Percentiles rank a stretch among this genome's conserved stretches.
These are phyloP conservation scores for Eustoma russellianum DNA, from an alignment of 257 asterid genomes.

Conservation along the genomic window DNA sequence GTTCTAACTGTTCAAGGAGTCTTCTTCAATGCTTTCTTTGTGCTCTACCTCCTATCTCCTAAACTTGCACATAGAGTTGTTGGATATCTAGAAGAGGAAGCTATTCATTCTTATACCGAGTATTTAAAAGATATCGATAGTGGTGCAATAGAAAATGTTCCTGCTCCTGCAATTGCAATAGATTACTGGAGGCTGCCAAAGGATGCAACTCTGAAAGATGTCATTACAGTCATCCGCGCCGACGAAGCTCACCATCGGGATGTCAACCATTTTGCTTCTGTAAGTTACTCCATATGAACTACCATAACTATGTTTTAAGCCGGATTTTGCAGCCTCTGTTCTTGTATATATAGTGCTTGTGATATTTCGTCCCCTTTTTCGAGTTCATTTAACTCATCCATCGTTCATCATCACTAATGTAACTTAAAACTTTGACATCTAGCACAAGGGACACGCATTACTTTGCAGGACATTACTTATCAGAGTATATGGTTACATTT, in stretches of 20 bases:
- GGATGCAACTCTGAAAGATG: constrained; percentile 71
- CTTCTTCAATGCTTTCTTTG: constrained; percentile 80
- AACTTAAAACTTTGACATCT: no score
- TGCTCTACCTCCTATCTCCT: constrained; percentile 60
- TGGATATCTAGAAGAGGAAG: constrained; percentile 96
- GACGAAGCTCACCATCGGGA: constrained; percentile 98
- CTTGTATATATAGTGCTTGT: no score
- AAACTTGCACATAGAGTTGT: constrained; percentile 86
- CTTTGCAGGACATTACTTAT: no score
- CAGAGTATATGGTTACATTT: not conserved
- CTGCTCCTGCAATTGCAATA: constrained; percentile 87
- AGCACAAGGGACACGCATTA: no score
- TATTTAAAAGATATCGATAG: constrained; percentile 63
- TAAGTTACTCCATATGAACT: constrained; percentile 23
- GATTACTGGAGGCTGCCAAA: constrained; percentile 89
- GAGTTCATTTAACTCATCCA: no score
- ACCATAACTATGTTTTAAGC: no score
- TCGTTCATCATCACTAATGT: no score
- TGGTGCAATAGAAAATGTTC: constrained; percentile 58
- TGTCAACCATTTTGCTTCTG: constrained; percentile 96
- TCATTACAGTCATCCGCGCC: constrained; percentile 70
- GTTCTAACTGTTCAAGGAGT: constrained; percentile 81
- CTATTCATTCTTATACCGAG: constrained; percentile 76
- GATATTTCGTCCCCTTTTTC: no score
- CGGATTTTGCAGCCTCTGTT: no score